A percentile compares a stretch with the other conserved stretches of the same genome.
These are phyloP conservation scores for Drechslera avenae DNA, from an alignment of 2,329 filamentous ascomycete genomes.

Conservation along the genomic window DNA sequence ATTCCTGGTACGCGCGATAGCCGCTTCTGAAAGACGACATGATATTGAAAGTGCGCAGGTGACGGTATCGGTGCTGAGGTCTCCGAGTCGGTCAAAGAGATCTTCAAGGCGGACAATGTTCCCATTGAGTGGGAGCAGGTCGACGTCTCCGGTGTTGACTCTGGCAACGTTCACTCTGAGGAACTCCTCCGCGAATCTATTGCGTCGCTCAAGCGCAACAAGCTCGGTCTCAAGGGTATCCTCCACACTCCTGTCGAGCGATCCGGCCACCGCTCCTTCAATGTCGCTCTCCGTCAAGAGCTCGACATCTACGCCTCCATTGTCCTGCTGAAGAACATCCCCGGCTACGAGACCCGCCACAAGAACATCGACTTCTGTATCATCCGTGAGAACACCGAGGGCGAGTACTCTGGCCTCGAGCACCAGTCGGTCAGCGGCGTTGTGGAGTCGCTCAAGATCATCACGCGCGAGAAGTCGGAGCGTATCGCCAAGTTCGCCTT, in stretches of 20 bases:
- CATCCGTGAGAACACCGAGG: slow-evolving; percentile 99
- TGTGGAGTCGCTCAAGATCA: slow-evolving; percentile 99
- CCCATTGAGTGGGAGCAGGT: slow-evolving; percentile 99
- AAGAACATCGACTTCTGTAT: slow-evolving; percentile 98
- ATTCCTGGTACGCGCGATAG: slow-evolving; percentile 74
- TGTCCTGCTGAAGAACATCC: slow-evolving; percentile 99
- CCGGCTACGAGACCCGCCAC: slow-evolving; percentile 96
- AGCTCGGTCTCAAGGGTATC: slow-evolving; percentile 98
- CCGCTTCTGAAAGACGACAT: slow-evolving; percentile 13
- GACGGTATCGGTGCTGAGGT: slow-evolving; percentile 99
- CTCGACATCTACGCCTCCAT: slow-evolving; percentile 99
- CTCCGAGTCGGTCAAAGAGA: slow-evolving; percentile 95
- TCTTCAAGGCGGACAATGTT: slow-evolving; percentile 99
- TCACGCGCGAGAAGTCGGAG: slow-evolving; percentile 98
- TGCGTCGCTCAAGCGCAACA: slow-evolving; percentile 95
- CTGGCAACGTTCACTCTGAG: slow-evolving; percentile 85
- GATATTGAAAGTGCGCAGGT: slow-evolving; percentile 54
- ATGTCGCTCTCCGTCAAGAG: slow-evolving; percentile 97
- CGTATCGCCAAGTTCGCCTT: slow-evolving; percentile 99
- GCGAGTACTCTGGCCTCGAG: slow-evolving; percentile 98
- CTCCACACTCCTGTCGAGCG: slow-evolving; percentile 96
- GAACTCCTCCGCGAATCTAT: slow-evolving; percentile 95
- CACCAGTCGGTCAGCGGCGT: slow-evolving; percentile 96
- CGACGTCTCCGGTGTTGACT: slow-evolving; percentile 89
- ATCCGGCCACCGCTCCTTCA: slow-evolving; percentile 98